Base-by-base conservation (phyloP, 768 basidiomycete genomes). In the Phylloporus sp. region DNA sequence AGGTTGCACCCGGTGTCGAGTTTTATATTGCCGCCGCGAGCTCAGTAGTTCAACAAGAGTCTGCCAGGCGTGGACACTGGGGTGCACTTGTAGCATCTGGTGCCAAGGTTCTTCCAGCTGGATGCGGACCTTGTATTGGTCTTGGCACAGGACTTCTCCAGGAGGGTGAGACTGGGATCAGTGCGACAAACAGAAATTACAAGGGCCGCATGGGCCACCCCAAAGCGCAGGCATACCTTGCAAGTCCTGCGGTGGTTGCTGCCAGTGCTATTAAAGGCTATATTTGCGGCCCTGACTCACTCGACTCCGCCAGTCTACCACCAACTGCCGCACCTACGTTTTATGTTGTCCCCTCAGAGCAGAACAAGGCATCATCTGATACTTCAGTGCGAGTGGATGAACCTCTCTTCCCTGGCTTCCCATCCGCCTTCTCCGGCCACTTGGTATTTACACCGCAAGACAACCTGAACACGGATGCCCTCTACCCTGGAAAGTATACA, bases 201-300 rank as follows among this genome's bases (percentile, higher is more conserved):
- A 98, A 99, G 75, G 97, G 97, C 4, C 80, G 97, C 5, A 99
- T 99, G 97, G 97, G 97, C 0, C 84, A 87, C 57, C 95, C 97
- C 0, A 90, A 91, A 46, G 95, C 97, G 0, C 82, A 88, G 59
- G 95, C 97, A 1, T 98, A 98, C 72, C 82, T 99, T 36, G 94
- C 93, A 5, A 94, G 91, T 57, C 97, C 97, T 1, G 94, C 92
- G 4, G 95, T 98, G 7, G 97, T 99, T 13, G 95, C 97, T 22
- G 95, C 97, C 4, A 94, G 91, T 49, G 97, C 97, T 2, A 74
- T 94, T 41, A 91, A 88, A 50, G 97, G 97, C 6, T 87, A 86
- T 63, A 98, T 99, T 57, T 85, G 84, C 56, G 80, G 90, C 3
- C 97, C 97, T 0, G 80, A 82, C 34, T 79, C 82, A 2, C 68